Conservation (phyloP, 108 stramenopile species). For the Parietichytrium sp. region DNA sequence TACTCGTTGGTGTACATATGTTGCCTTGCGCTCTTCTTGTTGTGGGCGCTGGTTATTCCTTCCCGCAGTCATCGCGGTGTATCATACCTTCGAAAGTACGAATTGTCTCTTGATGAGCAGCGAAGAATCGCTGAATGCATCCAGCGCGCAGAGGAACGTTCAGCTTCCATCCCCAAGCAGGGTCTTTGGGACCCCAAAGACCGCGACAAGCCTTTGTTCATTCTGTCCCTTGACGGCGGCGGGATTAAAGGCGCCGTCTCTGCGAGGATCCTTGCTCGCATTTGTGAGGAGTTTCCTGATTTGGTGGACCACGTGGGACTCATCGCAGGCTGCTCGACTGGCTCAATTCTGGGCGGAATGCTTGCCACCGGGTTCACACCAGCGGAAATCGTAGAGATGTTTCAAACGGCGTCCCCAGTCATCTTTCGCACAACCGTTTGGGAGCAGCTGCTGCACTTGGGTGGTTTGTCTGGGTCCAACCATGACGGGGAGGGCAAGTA, state of each 20-base stretch:
- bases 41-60: slow-evolving; percentile 2
- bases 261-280: slow-evolving; percentile 32
- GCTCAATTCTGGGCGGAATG: slow-evolving; percentile 9
- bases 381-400: slow-evolving; percentile 2
- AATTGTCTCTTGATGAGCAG: neutral
- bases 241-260: slow-evolving; percentile 35
- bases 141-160: neutral
- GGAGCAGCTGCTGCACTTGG: slow-evolving; percentile 25
- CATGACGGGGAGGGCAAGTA: slow-evolving; percentile 25
- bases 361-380: slow-evolving; percentile 31
- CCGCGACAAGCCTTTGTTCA: slow-evolving; percentile 35
- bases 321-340: slow-evolving; percentile 38
- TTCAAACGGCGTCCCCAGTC: neutral
- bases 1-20: neutral
- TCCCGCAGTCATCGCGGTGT: slow-evolving; percentile 7
- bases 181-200: neutral
- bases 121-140: neutral
- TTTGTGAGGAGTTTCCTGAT: slow-evolving; percentile 17
- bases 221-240: slow-evolving; percentile 44
- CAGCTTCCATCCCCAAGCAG: neutral
- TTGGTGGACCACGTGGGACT: slow-evolving; percentile 34
- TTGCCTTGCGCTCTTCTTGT: neutral
- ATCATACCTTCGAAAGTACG: neutral
- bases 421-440: slow-evolving; percentile 33
- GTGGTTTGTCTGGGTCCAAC: neutral